Percentiles rank a stretch among this genome's conserved stretches.
These are phyloP conservation scores for Talinum fruticosum DNA, from an alignment of 148 eudicot genomes.

Conservation along the genomic window DNA sequence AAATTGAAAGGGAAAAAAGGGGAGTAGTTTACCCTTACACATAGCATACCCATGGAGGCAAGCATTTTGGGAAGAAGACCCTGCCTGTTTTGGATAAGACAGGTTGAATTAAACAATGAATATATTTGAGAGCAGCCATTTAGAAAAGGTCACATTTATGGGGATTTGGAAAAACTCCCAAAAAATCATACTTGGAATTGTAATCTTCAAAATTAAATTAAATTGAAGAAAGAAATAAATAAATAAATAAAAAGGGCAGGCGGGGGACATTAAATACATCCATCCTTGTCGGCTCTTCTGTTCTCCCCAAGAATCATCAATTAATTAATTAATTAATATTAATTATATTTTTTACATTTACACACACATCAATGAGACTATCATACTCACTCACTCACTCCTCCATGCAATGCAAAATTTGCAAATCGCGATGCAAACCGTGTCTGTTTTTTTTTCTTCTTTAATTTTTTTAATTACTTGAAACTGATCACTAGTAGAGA, in stretches of 20 bases:
- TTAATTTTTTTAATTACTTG: too few relatives aligned
- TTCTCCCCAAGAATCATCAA: conserved; percentile 25
- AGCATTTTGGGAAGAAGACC: conserved; percentile 31
- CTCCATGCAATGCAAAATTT: conserved; percentile 17
- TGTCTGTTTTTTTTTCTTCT: conserved; percentile 7
- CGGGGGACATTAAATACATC: conserved; percentile 39
- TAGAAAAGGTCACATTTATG: not conserved
- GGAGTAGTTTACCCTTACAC: too few relatives aligned
- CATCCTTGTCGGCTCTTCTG: conserved; percentile 22
- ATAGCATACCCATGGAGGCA: conserved; percentile 21
- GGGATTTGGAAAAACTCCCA: conserved; percentile 15
- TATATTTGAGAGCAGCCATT: conserved; percentile 21
- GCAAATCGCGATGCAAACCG: not conserved
- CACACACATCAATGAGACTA: not conserved
- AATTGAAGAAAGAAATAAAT: conserved; percentile 2
- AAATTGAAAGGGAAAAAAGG: conserved; percentile 14
- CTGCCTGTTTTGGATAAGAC: conserved; percentile 39
- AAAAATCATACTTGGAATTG: conserved; percentile 15
- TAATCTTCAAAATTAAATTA: conserved; percentile 31
- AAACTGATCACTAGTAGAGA: too few relatives aligned
- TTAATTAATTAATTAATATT: not conserved
- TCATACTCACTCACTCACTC: too few relatives aligned
- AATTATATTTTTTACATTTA: not conserved
- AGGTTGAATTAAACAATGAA: conserved; percentile 7
- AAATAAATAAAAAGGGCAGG: conserved; percentile 12